Evolutionary conservation across 2,329 filamentous ascomycete species (phyloP), one percentile per base, ranked within the genome.

Genomic region (Penicillium brevicompactum): DNA sequence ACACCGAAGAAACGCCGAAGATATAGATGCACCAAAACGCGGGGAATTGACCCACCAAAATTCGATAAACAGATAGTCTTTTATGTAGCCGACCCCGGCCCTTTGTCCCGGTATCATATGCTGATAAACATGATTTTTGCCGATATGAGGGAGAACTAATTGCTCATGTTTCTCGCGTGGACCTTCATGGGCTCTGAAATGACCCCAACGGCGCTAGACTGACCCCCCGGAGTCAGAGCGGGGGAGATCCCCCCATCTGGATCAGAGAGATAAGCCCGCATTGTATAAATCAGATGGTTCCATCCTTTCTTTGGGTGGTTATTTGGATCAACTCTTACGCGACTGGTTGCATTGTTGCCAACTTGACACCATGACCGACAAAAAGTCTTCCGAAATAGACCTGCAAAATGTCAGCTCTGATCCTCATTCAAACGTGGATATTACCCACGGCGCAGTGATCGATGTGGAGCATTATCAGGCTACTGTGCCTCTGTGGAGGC

Each of bases 401-500:
- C 10, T 10, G 2, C 21, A 46, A 2, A 34, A 50, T 27, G 46
- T n/a, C 34, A 4, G 44, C n/a, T 6, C 30, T 16, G 8, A n/a
- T 11, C 31, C 37, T 22, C 47, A 9, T 21, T 14, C 52, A 64
- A 31, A 58, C 58, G 11, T 62, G 62, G 59, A 58, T 58, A 45
- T 59, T 21, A 34, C 53, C 30, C 49, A 43, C 10, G 50, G 58
- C 53, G 56, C 69, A 22, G 69, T 61, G 11, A 63, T 79, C 47
- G 71, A 78, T 49, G 75, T 61, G 42, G 50, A 57, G 13, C 45
- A 43, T n/a, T 61, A 61, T 22, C 51, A 46, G 21, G 45, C 46
- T 6, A 57, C 51, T 4, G 58, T 78, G 1, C 78, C 78, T 1
- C 55, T 67, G 4, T 80, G 78, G 78, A 78, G 77, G 57, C 71